Evolutionary conservation across 345 rosid genomes (phyloP).

Genomic region (Dovyalis caffra): DNA sequence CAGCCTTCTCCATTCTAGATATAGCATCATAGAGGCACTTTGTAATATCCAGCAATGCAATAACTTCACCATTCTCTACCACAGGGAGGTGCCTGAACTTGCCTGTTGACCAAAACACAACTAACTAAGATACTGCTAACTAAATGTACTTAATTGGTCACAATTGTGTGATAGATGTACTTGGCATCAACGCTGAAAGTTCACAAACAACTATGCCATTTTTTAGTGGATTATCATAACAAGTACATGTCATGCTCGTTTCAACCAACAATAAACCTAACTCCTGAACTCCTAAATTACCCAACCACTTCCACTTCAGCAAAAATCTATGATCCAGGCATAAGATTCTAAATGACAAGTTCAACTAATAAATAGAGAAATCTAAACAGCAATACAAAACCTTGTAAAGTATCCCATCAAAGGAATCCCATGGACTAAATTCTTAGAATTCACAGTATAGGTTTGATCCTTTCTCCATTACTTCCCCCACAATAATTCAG

Average conservation of each 20-base stretch:
- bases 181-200: not conserved
- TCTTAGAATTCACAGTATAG: not conserved
- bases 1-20: slow-evolving; percentile 96
- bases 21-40: slow-evolving; percentile 97
- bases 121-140: slow-evolving; percentile 8
- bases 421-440: not conserved
- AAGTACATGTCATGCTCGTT: not conserved
- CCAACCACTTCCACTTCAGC: not conserved
- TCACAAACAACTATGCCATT: not conserved
- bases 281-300: not conserved
- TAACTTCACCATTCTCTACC: slow-evolving; percentile 97
- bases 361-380: not conserved
- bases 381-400: not conserved
- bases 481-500: not conserved
- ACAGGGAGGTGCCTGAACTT: slow-evolving; percentile 98
- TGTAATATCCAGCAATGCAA: slow-evolving; percentile 92
- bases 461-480: not conserved
- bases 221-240: not conserved
- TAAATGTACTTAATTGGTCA: not conserved
- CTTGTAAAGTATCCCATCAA: not conserved
- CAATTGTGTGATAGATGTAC: not conserved
- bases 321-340: not conserved
- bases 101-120: slow-evolving; percentile 39
- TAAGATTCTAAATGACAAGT: not conserved
- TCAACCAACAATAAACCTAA: not conserved